Conservation (phyloP, 768 basidiomycete species). For the Goffeauzyma gilvescens region DNA sequence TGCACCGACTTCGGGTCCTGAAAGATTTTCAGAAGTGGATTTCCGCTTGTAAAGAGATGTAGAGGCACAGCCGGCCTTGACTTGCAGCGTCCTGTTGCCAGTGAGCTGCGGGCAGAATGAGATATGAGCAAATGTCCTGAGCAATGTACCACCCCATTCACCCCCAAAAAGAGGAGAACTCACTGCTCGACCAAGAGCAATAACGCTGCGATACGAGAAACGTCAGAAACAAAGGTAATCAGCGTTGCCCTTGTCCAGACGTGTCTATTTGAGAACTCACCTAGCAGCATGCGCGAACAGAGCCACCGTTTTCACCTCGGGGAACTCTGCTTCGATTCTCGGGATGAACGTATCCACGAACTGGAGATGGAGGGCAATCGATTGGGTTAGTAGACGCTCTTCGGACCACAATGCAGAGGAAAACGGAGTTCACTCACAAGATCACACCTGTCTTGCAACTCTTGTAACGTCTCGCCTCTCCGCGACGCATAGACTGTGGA, state of each 20-base stretch:
- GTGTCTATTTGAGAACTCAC: too few species aligned
- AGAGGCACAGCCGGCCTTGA: conserved; percentile 26
- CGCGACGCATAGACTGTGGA: conserved; percentile 29
- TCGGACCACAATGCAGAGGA: too few species aligned
- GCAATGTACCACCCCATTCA: too few species aligned
- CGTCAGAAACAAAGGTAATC: neutral
- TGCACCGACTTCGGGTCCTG: conserved; percentile 15
- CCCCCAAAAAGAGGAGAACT: conserved; percentile 11
- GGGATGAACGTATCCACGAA: conserved; percentile 22
- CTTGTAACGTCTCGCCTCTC: conserved; percentile 23
- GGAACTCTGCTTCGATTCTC: conserved; percentile 19
- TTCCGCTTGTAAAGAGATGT: conserved; percentile 24
- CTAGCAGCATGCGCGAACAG: conserved; percentile 31
- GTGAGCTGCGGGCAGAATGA: conserved; percentile 19
- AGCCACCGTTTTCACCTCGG: conserved; percentile 22
- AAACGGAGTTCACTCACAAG: conserved; percentile 3
- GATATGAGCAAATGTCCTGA: neutral
- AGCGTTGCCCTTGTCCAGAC: too few species aligned
- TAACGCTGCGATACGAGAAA: conserved; percentile 14
- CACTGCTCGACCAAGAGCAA: conserved; percentile 29
- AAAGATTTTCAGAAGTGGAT: conserved; percentile 1
- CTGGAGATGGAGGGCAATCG: conserved; percentile 14
- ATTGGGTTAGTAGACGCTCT: too few species aligned
- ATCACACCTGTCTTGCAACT: conserved; percentile 15
- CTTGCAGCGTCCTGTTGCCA: conserved; percentile 20